phyloP scores from a whole-genome alignment of 2,329 filamentous ascomycete species.

The Penicillium italicum region DNA sequence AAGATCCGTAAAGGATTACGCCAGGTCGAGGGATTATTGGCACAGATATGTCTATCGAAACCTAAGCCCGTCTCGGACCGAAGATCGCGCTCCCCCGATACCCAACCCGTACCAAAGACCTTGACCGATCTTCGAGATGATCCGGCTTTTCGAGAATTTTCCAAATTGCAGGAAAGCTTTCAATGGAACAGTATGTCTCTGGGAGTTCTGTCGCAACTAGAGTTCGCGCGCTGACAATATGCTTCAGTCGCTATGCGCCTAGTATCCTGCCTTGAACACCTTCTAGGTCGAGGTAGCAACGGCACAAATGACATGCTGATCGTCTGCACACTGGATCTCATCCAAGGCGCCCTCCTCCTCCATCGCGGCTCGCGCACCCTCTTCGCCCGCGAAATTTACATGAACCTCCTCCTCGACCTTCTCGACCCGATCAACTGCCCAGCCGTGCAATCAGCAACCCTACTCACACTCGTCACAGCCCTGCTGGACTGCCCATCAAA shows the following conservation, averaged over 20 bases:
- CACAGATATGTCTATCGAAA: slow-evolving; percentile 82
- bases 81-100: slow-evolving; percentile 40
- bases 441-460: slow-evolving; percentile 82
- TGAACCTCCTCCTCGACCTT: slow-evolving; percentile 94
- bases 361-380: slow-evolving; percentile 85
- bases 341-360: slow-evolving; percentile 81
- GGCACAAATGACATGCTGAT: slow-evolving; percentile 86
- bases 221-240: slow-evolving; percentile 1
- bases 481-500: slow-evolving; percentile 83
- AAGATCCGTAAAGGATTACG: slow-evolving; percentile 92
- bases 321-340: slow-evolving; percentile 78
- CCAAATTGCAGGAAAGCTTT: slow-evolving; percentile 93
- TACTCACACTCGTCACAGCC: slow-evolving; percentile 84
- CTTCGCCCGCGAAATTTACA: slow-evolving; percentile 85
- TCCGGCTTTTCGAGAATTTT: slow-evolving; percentile 91
- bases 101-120: slow-evolving; percentile 54
- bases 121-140: slow-evolving; percentile 71
- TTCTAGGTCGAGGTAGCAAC: slow-evolving; percentile 76
- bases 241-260: slow-evolving; percentile 71
- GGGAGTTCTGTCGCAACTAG: slow-evolving; percentile 12
- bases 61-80: slow-evolving; percentile 41
- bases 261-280: slow-evolving; percentile 77
- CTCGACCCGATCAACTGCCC: slow-evolving; percentile 90
- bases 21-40: slow-evolving; percentile 89
- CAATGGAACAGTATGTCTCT: slow-evolving; percentile 74